Percentiles rank a stretch among this genome's conserved stretches.
phyloP scores from a whole-genome alignment of 176 grass and related monocot genomes.

The Rhipidocladum racemiflorum region DNA sequence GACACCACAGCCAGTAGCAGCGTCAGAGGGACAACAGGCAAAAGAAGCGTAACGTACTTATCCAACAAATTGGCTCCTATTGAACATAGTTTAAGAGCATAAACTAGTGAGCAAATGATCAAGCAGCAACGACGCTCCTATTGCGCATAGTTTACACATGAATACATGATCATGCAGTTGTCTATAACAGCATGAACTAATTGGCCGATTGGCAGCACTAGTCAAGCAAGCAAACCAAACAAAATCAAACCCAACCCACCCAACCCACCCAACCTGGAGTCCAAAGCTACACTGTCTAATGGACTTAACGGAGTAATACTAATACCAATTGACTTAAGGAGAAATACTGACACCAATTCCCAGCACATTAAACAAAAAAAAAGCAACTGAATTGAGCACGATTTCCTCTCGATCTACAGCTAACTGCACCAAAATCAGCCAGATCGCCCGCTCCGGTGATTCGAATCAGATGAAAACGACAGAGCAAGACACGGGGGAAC shows the following conservation, averaged over 20 bases:
- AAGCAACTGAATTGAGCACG: not conserved
- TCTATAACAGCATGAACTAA: not conserved
- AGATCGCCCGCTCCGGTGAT: too few species aligned
- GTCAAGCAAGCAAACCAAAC: not conserved
- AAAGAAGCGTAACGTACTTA: not conserved
- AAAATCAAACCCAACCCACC: too few species aligned
- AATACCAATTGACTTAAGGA: not conserved
- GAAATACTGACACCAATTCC: not conserved
- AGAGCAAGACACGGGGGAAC: not conserved
- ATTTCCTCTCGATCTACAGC: constrained; percentile 14
- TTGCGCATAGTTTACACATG: constrained; percentile 18
- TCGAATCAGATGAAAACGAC: not conserved
- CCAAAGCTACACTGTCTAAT: not conserved
- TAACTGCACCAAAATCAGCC: not conserved
- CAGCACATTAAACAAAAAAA: not conserved
- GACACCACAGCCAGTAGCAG: too few species aligned
- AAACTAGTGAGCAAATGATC: not conserved
- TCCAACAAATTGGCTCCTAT: not conserved
- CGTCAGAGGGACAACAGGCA: too few species aligned
- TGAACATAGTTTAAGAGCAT: constrained; percentile 15
- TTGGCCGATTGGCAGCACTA: not conserved
- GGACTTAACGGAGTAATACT: too few species aligned
- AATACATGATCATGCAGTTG: not conserved
- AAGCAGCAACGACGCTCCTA: not conserved
- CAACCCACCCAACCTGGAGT: not conserved